Percentiles rank a stretch among this genome's conserved stretches.
Evolutionary conservation across 2,329 filamentous ascomycete genomes (phyloP).

Genomic region (Colletotrichum chrysophilum): DNA sequence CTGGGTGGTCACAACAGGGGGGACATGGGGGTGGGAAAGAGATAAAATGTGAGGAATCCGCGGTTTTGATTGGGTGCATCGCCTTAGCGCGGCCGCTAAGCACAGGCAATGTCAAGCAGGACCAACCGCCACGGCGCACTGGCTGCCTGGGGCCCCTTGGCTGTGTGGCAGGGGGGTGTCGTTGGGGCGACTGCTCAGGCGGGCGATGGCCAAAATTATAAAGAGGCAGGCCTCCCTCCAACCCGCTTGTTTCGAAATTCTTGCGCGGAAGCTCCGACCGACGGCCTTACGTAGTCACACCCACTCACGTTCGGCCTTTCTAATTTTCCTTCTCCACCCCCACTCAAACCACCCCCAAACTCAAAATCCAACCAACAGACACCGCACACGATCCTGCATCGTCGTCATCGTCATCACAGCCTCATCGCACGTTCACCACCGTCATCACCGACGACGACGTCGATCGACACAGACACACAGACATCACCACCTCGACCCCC

Average conservation of each 20-base stretch:
- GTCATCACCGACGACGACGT: background rate
- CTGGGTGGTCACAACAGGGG: constrained; percentile 33
- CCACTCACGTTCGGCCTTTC: constrained; percentile 51
- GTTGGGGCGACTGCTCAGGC: constrained; percentile 46
- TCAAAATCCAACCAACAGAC: constrained; percentile 18
- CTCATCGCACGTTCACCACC: background rate
- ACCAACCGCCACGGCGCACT: constrained; percentile 46
- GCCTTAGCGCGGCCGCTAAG: constrained; percentile 40
- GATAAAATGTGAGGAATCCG: constrained; percentile 40
- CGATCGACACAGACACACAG: background rate
- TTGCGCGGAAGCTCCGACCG: constrained; percentile 62
- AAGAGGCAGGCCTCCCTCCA: constrained; percentile 60
- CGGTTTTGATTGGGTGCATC: constrained; percentile 42
- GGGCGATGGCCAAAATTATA: constrained; percentile 57
- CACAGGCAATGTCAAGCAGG: constrained; percentile 42
- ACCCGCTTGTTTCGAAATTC: constrained; percentile 51
- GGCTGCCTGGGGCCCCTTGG: constrained; percentile 19
- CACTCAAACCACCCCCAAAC: constrained; percentile 23
- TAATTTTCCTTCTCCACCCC: constrained; percentile 37
- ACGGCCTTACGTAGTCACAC: constrained; percentile 53
- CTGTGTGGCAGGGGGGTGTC: constrained; percentile 32
- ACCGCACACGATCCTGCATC: constrained; percentile 22
- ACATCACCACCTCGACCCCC: background rate
- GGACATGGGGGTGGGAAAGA: constrained; percentile 38
- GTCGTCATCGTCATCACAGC: constrained; percentile 2